phyloP scores from a whole-genome alignment of 768 basidiomycete species.

The Lentinula sp. region DNA sequence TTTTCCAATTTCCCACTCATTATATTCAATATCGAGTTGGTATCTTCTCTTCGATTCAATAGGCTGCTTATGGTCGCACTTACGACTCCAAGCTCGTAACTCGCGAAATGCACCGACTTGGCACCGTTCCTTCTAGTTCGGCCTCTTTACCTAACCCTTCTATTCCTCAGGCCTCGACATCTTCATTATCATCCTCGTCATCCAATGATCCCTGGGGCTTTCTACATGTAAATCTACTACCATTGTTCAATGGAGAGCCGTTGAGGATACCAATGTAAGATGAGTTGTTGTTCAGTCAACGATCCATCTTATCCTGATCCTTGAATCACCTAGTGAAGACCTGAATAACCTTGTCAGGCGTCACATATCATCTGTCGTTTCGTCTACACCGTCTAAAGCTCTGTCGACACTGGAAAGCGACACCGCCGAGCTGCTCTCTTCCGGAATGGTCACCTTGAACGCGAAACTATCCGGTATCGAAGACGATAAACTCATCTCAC shows the following conservation, averaged over 20 bases:
- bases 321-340: conserved; percentile 57
- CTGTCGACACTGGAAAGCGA: conserved; percentile 71
- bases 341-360: conserved; percentile 76
- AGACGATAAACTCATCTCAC: conserved; percentile 69
- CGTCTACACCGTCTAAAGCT: conserved; percentile 69
- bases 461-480: conserved; percentile 73
- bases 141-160: conserved; percentile 31
- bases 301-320: conserved; percentile 6
- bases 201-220: conserved; percentile 75
- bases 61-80: conserved; percentile 61
- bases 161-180: conserved; percentile 30
- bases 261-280: conserved; percentile 78
- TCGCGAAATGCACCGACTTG: conserved; percentile 82
- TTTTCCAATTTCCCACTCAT: conserved; percentile 5
- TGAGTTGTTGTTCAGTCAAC: background rate
- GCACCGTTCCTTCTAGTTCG: conserved; percentile 44
- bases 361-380: conserved; percentile 70
- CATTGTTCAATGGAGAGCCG: conserved; percentile 88
- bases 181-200: conserved; percentile 18
- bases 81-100: conserved; percentile 79
- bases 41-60: background rate
- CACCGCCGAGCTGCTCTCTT: conserved; percentile 74
- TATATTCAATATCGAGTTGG: conserved; percentile 2
- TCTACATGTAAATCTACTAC: conserved; percentile 82
- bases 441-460: conserved; percentile 90